Evolutionary conservation across 495 filamentous ascomycete species (phyloP).

Genomic region (Chaetomium cochliodes): DNA sequence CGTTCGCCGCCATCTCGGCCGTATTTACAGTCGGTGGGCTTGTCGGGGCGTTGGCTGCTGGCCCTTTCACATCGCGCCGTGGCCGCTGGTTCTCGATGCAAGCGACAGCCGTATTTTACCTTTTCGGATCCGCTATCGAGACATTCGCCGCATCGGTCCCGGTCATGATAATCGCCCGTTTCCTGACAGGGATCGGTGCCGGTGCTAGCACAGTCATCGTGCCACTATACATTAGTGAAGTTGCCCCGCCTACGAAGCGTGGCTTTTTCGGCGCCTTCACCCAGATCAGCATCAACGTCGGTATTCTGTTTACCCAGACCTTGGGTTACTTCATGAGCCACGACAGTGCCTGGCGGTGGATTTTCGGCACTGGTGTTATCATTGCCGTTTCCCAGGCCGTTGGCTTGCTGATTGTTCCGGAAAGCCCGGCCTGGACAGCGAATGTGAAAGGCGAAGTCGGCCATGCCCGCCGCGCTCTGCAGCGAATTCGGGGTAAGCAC

Average conservation of each 20-base stretch:
- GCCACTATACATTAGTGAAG: slow-evolving; percentile 91
- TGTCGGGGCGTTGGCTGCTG: slow-evolving; percentile 73
- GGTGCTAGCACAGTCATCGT: slow-evolving; percentile 90
- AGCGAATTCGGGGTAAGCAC: slow-evolving; percentile 68
- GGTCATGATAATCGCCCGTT: slow-evolving; percentile 67
- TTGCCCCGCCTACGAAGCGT: slow-evolving; percentile 72
- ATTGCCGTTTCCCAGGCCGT: slow-evolving; percentile 65
- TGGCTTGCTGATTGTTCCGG: slow-evolving; percentile 68
- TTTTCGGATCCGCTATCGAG: slow-evolving; percentile 72
- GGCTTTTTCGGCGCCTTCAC: slow-evolving; percentile 91
- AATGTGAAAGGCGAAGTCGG: slow-evolving; percentile 58
- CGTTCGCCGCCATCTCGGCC: slow-evolving; percentile 79
- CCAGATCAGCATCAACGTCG: slow-evolving; percentile 91
- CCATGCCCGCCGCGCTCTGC: slow-evolving; percentile 63
- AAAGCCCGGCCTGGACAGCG: slow-evolving; percentile 84
- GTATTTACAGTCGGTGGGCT: slow-evolving; percentile 91
- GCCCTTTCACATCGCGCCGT: slow-evolving; percentile 66
- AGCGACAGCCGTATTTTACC: slow-evolving; percentile 69
- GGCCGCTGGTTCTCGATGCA: slow-evolving; percentile 74
- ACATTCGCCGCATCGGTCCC: slow-evolving; percentile 65
- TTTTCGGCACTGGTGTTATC: slow-evolving; percentile 69
- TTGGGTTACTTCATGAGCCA: slow-evolving; percentile 84
- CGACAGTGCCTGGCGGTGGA: slow-evolving; percentile 75
- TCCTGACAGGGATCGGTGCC: slow-evolving; percentile 78
- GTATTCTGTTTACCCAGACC: slow-evolving; percentile 79